phyloP scores from a whole-genome alignment of 352 stramenopile genomes.

The Globisporangium takayamanum region DNA sequence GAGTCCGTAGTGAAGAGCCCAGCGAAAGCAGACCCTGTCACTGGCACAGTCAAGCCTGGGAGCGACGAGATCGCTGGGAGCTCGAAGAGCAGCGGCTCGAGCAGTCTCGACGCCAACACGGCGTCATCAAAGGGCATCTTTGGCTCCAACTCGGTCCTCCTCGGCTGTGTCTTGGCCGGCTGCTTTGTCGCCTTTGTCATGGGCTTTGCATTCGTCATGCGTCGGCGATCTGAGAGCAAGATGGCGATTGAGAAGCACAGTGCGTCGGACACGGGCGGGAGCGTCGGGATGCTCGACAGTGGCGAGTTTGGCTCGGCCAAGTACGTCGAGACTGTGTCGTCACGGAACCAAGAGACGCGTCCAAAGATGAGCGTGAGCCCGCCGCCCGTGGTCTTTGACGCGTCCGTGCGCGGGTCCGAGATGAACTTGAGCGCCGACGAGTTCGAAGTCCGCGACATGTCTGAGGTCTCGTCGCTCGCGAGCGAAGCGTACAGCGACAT shows the following conservation, averaged over 20 bases:
- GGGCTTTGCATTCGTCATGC: constrained; percentile 43
- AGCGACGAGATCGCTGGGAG: constrained; percentile 1
- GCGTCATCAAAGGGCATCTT: constrained; percentile 11
- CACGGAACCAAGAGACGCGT: constrained; percentile 30
- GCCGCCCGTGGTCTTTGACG: constrained; percentile 31
- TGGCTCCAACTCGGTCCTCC: constrained; percentile 23
- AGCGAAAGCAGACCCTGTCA: not conserved
- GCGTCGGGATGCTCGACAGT: constrained; percentile 38
- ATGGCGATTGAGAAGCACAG: constrained; percentile 25
- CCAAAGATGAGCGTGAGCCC: constrained; percentile 31
- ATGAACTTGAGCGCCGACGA: constrained; percentile 30
- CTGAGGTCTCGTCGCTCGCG: constrained; percentile 37
- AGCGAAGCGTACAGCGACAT: constrained; percentile 35
- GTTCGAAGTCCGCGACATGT: constrained; percentile 27
- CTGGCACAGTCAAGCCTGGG: constrained; percentile 9
- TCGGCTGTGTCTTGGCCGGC: constrained; percentile 30
- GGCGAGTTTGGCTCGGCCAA: constrained; percentile 17
- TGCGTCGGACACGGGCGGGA: constrained; percentile 15
- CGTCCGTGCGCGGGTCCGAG: constrained; percentile 35
- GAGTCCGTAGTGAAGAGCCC: not conserved
- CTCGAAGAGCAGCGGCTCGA: not conserved
- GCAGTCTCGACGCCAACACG: constrained; percentile 12
- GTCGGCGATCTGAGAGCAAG: constrained; percentile 30
- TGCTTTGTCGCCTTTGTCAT: constrained; percentile 24
- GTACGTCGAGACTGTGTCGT: constrained; percentile 44